Percentiles rank a stretch among this genome's conserved stretches.
Evolutionary conservation across 768 basidiomycete species (phyloP).

Genomic region (Tulasnella sp.): DNA sequence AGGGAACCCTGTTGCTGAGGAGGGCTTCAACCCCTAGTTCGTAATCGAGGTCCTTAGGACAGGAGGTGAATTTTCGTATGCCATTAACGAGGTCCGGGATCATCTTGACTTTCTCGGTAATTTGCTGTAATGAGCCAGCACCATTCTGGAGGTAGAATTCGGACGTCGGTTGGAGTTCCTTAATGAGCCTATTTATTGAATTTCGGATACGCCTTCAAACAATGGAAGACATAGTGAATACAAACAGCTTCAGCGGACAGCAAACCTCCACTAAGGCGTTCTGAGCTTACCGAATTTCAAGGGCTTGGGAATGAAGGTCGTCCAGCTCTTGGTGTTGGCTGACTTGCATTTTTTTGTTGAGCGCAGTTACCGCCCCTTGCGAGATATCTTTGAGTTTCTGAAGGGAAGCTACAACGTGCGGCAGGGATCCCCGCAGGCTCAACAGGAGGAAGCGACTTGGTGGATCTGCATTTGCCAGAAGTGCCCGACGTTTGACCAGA

Average conservation of each 20-base stretch:
- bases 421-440: not conserved
- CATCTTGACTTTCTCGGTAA: not conserved
- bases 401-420: not conserved
- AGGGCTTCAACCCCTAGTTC: slow-evolving; percentile 6
- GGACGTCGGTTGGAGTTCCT: slow-evolving; percentile 1
- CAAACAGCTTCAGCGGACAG: not conserved
- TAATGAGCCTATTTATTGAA: not conserved
- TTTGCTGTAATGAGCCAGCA: not conserved
- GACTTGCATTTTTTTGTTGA: not conserved
- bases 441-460: slow-evolving; percentile 5
- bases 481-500: not conserved
- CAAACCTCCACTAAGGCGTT: not conserved
- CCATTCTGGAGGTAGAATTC: not conserved
- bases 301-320: not conserved
- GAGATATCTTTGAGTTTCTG: not conserved
- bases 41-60: not conserved
- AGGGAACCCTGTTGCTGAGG: not conserved
- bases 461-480: not conserved
- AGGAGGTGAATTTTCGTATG: not conserved
- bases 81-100: not conserved
- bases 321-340: not conserved
- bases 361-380: not conserved
- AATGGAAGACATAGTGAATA: not conserved
- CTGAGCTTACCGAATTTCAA: not conserved
- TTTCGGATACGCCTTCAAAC: not conserved